Percentiles rank a stretch among this genome's conserved stretches.
Conservation (phyloP, 78 protist genomes). For the Cavenderia fasciculata region DNA sequence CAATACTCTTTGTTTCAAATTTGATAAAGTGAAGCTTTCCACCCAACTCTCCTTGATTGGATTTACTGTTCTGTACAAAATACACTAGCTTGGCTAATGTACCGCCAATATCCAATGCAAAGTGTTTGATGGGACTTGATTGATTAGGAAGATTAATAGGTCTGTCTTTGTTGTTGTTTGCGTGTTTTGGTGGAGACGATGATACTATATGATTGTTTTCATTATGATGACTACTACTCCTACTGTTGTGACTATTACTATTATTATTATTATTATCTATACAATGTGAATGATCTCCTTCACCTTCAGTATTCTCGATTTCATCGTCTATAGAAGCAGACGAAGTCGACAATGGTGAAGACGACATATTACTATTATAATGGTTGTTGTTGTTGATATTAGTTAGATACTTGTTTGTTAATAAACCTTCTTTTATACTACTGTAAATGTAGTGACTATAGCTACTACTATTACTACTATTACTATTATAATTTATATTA, state of each 20-base stretch:
- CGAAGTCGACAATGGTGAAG: too few species aligned
- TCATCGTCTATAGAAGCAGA: too few species aligned
- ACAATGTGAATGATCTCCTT: too few species aligned
- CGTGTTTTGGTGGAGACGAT: slow-evolving; percentile 54
- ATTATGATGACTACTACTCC: background rate
- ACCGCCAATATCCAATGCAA: slow-evolving; percentile 77
- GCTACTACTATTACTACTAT: too few species aligned
- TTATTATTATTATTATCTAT: background rate
- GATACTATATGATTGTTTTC: background rate
- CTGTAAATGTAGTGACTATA: too few species aligned
- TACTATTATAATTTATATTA: too few species aligned
- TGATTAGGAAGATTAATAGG: slow-evolving; percentile 66
- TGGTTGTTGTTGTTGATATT: too few species aligned
- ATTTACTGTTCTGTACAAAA: slow-evolving; percentile 40
- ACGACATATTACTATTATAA: too few species aligned
- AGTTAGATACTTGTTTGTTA: too few species aligned
- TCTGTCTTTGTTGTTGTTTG: slow-evolving; percentile 21
- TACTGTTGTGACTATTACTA: background rate
- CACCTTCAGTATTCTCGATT: too few species aligned
- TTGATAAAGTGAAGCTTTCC: slow-evolving; percentile 67
- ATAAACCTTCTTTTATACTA: too few species aligned
- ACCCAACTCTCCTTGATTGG: slow-evolving; percentile 28
- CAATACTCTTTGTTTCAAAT: slow-evolving; percentile 58
- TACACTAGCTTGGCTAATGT: slow-evolving; percentile 68
- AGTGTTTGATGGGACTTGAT: slow-evolving; percentile 66